Percentiles rank a stretch among this genome's conserved stretches.
These are phyloP conservation scores for Candida pseudocylindracea DNA, from an alignment of 1,139 yeast genomes.

Conservation along the genomic window DNA sequence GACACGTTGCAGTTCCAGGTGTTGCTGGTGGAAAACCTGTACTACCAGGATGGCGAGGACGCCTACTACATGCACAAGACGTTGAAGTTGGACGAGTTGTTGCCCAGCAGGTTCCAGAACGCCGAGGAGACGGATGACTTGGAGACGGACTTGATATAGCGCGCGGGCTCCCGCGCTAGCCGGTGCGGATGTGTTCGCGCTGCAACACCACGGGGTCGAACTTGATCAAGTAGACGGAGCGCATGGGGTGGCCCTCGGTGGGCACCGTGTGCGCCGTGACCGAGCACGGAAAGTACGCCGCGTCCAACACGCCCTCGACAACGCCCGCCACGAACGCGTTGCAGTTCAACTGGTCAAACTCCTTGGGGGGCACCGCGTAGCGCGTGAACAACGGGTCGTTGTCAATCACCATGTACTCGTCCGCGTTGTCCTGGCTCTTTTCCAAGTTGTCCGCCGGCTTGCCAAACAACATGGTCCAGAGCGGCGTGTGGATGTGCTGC, in stretches of 20 bases:
- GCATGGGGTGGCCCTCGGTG: constrained; percentile 31
- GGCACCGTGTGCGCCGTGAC: constrained; percentile 84
- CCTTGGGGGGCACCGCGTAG: constrained; percentile 63
- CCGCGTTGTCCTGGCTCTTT: constrained; percentile 58
- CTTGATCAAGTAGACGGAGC: constrained; percentile 72
- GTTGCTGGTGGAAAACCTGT: constrained; percentile 58
- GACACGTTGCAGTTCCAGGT: constrained; percentile 74
- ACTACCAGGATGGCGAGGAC: constrained; percentile 95
- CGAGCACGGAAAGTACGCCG: constrained; percentile 56
- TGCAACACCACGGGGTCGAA: constrained; percentile 39
- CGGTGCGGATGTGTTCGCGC: constrained; percentile 20
- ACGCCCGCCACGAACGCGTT: constrained; percentile 83
- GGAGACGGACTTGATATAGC: constrained; percentile 10
- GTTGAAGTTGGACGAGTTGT: constrained; percentile 30
- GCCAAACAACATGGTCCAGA: constrained; percentile 75
- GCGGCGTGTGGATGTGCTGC: constrained; percentile 61
- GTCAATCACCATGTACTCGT: constrained; percentile 78
- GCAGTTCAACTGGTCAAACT: constrained; percentile 59
- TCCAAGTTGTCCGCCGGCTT: constrained; percentile 74
- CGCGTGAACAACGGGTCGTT: constrained; percentile 56
- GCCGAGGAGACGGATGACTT: constrained; percentile 32
- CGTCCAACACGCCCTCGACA: constrained; percentile 72
- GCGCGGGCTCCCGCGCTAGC: neutral
- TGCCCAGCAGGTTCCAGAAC: constrained; percentile 23
- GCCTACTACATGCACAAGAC: constrained; percentile 88